Percentiles rank a stretch among this genome's conserved stretches.
Conservation (phyloP, 495 filamentous ascomycete species). For the Penicillium macrosclerotiorum region DNA sequence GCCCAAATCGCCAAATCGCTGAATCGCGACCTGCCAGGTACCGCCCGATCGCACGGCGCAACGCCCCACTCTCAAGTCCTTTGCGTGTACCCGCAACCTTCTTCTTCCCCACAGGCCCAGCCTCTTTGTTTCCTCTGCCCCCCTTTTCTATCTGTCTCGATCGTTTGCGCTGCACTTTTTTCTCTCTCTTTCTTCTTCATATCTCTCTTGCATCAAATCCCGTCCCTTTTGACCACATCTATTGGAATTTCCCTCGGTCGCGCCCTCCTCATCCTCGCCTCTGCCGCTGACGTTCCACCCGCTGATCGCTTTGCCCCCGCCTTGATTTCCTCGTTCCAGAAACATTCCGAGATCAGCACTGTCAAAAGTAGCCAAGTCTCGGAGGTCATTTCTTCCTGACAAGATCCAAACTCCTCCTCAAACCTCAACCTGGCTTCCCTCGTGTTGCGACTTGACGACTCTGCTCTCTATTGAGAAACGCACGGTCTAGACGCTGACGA, state of each 20-base stretch:
- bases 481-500: not conserved
- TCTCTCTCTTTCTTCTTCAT: not conserved
- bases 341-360: conserved; percentile 19
- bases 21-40: conserved; percentile 5
- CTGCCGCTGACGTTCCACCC: conserved; percentile 4
- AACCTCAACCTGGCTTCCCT: too few relatives aligned
- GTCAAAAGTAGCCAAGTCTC: not conserved
- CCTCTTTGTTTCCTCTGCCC: conserved; percentile 23
- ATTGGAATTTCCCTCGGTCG: conserved; percentile 1
- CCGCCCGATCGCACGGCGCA: conserved; percentile 7
- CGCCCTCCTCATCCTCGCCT: not conserved
- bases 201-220: not conserved
- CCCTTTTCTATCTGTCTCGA: conserved; percentile 9
- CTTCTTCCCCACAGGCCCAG: conserved; percentile 23
- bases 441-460: too few relatives aligned
- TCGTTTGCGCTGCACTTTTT: not conserved
- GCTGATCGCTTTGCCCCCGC: conserved; percentile 15
- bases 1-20: too few relatives aligned
- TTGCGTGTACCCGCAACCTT: not conserved
- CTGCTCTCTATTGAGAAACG: not conserved
- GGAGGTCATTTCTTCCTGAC: too few relatives aligned
- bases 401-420: too few relatives aligned
- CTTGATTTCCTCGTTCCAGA: conserved; percentile 19
- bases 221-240: not conserved
- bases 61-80: not conserved